Evolutionary conservation across 108 stramenopile species (phyloP).

Genomic region (Seminavis robusta): DNA sequence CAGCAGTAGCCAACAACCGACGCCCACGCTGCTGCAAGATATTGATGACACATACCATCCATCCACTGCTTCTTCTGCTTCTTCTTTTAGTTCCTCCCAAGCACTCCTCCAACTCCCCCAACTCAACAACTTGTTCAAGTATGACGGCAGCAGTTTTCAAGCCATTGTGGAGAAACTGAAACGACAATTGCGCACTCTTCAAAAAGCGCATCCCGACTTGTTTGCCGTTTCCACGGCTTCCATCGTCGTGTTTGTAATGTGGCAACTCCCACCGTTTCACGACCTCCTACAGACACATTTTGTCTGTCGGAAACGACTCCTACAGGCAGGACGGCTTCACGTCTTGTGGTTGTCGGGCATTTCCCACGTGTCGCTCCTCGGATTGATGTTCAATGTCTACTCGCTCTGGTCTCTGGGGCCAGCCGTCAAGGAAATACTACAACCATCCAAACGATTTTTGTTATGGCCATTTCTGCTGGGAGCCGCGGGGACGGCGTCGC

Average conservation of each 20-base stretch:
- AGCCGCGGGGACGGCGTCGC: conserved; percentile 37
- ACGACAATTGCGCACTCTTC: too few relatives aligned
- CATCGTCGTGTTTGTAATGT: conserved; percentile 43
- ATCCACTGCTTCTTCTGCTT: too few relatives aligned
- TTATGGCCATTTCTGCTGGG: conserved; percentile 57
- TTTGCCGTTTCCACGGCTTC: conserved; percentile 2
- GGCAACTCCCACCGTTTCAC: conserved; percentile 42
- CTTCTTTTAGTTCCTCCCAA: too few relatives aligned
- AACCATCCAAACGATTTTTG: neutral
- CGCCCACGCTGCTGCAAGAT: too few relatives aligned
- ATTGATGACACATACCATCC: too few relatives aligned
- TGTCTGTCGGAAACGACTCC: conserved; percentile 39
- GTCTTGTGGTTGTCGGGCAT: conserved; percentile 47
- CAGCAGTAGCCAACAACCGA: too few relatives aligned
- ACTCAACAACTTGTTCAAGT: too few relatives aligned
- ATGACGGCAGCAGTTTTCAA: too few relatives aligned
- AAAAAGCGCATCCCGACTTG: too few relatives aligned
- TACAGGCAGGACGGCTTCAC: conserved; percentile 28
- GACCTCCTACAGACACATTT: conserved; percentile 1
- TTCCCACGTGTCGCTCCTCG: conserved; percentile 54
- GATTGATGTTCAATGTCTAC: conserved; percentile 56
- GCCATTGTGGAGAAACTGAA: too few relatives aligned
- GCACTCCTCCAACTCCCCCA: too few relatives aligned
- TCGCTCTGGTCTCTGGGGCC: conserved; percentile 54
- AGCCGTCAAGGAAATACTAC: neutral